Base-by-base conservation (phyloP, 2,329 filamentous ascomycete genomes). In the Alternaria incomplexa region DNA sequence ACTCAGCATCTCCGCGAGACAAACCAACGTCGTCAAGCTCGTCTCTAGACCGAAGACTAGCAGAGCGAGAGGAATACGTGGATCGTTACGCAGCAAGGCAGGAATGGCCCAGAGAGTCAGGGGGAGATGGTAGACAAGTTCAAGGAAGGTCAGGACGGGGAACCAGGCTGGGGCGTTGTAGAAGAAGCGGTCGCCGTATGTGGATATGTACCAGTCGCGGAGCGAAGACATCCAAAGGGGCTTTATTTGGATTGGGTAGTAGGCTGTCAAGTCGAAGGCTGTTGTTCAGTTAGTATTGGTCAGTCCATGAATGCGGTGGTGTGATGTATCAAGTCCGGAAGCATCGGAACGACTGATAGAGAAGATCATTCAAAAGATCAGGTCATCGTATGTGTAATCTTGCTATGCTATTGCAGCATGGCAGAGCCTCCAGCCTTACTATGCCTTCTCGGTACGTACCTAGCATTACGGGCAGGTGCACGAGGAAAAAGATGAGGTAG, bases 131-230 rank as follows among this genome's bases (percentile, higher is more conserved):
- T 87, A 89, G 17, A 87, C 60, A 3, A 86, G 72, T 73, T 91
- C 89, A 72, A 90, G 84, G 74, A 83, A 85, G 25, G 85, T 83
- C 72, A 87, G 89, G 13, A 81, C 67, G 11, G 79, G 80, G 73
- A 91, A 91, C 85, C 87, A 91, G 5, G 82, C 75, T 43, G 88
- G 88, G 2, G 87, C 83, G 4, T 80, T 72, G 32, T 84, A 81
- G 79, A 91, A 90, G 81, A 90, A 90, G 56, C 85, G 86, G 72
- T 91, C 89, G 13, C 84, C 82, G 75, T 90, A 90, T 1, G 84
- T 89, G 2, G 80, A 73, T 63, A 90, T 81, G 77, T 91, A 90
- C 77, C 81, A 90, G 3, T 79, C 71, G 61, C 86, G 85, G 3
- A 91, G 63, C 0, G 76, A 64, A 45, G 75, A 74, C 70, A 89